A percentile compares a stretch with the other conserved stretches of the same genome.
Conservation (phyloP, 2,329 filamentous ascomycete genomes). For the Botryotinia narcissicola region DNA sequence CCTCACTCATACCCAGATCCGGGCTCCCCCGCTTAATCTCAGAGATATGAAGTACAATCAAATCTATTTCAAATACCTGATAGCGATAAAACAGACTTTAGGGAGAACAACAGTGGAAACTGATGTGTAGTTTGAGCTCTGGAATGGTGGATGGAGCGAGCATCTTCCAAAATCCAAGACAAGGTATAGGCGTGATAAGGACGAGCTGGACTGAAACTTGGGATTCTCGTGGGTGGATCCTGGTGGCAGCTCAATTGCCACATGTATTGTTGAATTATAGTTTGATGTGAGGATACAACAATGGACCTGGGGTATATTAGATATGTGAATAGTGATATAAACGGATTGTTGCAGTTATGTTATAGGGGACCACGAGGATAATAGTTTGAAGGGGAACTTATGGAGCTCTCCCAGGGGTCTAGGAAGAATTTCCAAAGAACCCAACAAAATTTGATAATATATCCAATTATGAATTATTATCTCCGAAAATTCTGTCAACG, state of each 20-base stretch:
- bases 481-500: not conserved
- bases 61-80: not conserved
- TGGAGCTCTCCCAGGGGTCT: not conserved
- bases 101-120: not conserved
- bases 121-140: not conserved
- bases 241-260: not conserved
- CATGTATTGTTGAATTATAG: not conserved
- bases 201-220: conserved; percentile 9
- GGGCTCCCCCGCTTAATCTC: not conserved
- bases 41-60: not conserved
- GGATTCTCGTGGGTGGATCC: not conserved
- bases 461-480: not conserved
- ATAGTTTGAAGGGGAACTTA: not conserved
- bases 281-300: not conserved
- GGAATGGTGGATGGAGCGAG: not conserved
- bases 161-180: not conserved
- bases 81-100: not conserved
- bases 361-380: not conserved
- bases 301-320: not conserved
- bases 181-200: not conserved
- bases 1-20: not conserved
- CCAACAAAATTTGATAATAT: not conserved
- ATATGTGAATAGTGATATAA: not conserved
- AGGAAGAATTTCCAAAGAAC: not conserved
- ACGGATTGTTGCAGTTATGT: not conserved